Base-by-base conservation (phyloP, 768 basidiomycete species). In the Suillus discolor region DNA sequence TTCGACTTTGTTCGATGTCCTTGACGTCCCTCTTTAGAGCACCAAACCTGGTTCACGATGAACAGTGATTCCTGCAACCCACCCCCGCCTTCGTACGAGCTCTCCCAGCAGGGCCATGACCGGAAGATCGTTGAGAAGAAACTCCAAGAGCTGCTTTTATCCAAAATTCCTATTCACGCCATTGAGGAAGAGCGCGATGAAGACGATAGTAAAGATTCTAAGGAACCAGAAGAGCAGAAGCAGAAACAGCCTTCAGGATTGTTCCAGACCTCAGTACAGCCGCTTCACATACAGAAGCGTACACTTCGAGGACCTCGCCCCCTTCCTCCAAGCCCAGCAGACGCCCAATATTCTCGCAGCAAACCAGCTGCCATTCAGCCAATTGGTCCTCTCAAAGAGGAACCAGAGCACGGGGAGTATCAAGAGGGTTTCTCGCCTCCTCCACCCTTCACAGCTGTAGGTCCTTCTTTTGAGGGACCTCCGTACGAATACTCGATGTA, bases 61-160 rank as follows among this genome's bases (percentile, higher is more conserved):
- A 69, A 16, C 51, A 51, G 54, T 66, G 63, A 77, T 16, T 64
- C 34, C 25, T 74, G 70, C 57, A 60, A 71, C 4, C 79, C 77
- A 1, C 77, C 76, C 3, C 83, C 82, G 1, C 82, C 82, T 1
- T 74, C 82, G 1, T 84, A 84, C 72, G 76, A 82, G 60, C 66
- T 72, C 62, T 77, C 79, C 12, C 71, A 79, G 25, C 71, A 77
- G 49, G 77, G 77, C 51, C 85, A 83, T 57, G 86, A 90, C 72
- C 82, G 78, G 57, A 90, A 88, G 75, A 76, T 83, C 49, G 71
- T 80, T 2, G 75, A 76, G 57, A 57, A 67, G 25, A 31, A 60
- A 13, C 25, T 61, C 2, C 72, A 70, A 42, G 57, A 41, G 6
- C 65, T 65, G 41, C 65, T 67, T 41, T 34, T 62, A 15, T 61